phyloP scores from a whole-genome alignment of 2,329 filamentous ascomycete genomes.

The Triangularia verruculosa region DNA sequence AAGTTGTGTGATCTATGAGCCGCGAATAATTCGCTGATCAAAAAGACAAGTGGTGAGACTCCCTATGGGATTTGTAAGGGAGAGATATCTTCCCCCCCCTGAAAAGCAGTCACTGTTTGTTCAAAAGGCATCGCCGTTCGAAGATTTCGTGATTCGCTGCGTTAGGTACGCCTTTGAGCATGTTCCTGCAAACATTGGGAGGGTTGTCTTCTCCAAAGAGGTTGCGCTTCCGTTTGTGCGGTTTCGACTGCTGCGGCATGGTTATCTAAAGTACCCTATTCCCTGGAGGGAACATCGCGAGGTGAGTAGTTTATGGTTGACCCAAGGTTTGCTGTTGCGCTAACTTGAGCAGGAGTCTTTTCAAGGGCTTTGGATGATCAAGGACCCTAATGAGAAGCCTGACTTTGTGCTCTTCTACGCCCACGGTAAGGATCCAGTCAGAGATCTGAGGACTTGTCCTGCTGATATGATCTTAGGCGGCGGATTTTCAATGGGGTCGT shows the following conservation, averaged over 20 bases:
- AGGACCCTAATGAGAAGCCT: constrained; percentile 57
- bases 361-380: constrained; percentile 67
- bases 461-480: constrained; percentile 53
- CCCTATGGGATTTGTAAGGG: constrained; percentile 56
- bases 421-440: constrained; percentile 57
- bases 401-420: constrained; percentile 81
- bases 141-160: constrained; percentile 73
- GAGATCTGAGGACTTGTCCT: not conserved
- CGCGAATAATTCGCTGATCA: constrained; percentile 1
- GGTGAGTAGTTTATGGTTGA: constrained; percentile 35
- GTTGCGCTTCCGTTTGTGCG: constrained; percentile 71
- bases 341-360: constrained; percentile 42
- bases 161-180: constrained; percentile 74
- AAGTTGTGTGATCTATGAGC: constrained; percentile 22
- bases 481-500: constrained; percentile 79
- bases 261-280: constrained; percentile 59
- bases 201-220: constrained; percentile 73
- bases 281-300: constrained; percentile 57
- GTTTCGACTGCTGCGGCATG: constrained; percentile 73
- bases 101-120: constrained; percentile 58
- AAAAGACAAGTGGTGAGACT: constrained; percentile 50
- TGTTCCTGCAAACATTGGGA: constrained; percentile 64
- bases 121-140: constrained; percentile 67
- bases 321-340: not conserved
- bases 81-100: constrained; percentile 49